Base-by-base conservation (phyloP, 768 basidiomycete species). In the Tylopilus sp. region DNA sequence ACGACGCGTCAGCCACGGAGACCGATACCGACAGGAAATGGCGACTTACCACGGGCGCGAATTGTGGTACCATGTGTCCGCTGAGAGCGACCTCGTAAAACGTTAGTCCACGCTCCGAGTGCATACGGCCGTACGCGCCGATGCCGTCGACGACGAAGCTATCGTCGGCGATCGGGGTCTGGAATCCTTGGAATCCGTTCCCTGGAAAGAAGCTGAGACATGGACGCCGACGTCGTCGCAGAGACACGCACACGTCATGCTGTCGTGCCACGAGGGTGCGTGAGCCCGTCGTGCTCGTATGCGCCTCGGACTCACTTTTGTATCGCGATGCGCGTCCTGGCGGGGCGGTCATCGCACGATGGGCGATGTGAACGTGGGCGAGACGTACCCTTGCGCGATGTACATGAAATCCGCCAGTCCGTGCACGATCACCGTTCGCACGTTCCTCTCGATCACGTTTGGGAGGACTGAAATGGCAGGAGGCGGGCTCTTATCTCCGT, bases 11-110 rank as follows among this genome's bases (percentile, higher is more conserved):
- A 55, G 34, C 31, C 21, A 42, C 13, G n/a, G n/a, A n/a, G n/a
- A n/a, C n/a, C n/a, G n/a, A n/a, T n/a, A n/a, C n/a, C n/a, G n/a
- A n/a, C n/a, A n/a, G n/a, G n/a, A n/a, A n/a, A n/a, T n/a, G n/a
- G n/a, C n/a, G n/a, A 43, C 49, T 8, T 59, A 83, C 85, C 62
- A 70, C 65, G 2, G 85, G 85, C 17, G 83, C 79, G 64, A 80
- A 87, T 69, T 84, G 81, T 6, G 86, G 86, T 3, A 88, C 68
- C 87, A 89, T 89, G 57, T 90, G 87, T 17, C 87, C 89, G 57
- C 82, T 83, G 8, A 87, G 76, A 22, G 60, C 74, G 21, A 91
- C 80, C 61, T 91, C 87, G 28, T 77, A 72, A 56, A 83, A 89
- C 0, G 86, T 83, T 58, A 89, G 65, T 13, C 82, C 81, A 33